phyloP scores from a whole-genome alignment of 495 filamentous ascomycete species.

The Oidiodendron maius region DNA sequence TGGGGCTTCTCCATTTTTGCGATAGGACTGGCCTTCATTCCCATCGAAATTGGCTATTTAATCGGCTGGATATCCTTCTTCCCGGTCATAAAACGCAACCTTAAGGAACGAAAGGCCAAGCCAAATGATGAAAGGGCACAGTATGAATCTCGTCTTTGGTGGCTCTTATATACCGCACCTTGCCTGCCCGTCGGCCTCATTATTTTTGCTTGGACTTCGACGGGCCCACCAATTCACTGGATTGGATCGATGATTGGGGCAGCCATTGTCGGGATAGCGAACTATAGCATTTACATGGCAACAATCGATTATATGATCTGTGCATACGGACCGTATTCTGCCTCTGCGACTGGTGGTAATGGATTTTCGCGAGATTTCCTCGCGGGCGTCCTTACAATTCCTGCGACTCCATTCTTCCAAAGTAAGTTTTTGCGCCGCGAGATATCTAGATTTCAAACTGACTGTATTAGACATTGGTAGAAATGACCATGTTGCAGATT shows the following conservation, averaged over 20 bases:
- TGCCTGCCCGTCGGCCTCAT: conserved; percentile 62
- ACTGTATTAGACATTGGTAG: conserved; percentile 46
- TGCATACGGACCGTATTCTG: conserved; percentile 70
- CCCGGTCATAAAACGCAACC: conserved; percentile 54
- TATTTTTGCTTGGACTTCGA: conserved; percentile 62
- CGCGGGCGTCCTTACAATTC: conserved; percentile 70
- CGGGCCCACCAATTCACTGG: conserved; percentile 59
- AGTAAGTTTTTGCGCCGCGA: conserved; percentile 9
- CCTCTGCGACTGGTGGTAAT: conserved; percentile 72
- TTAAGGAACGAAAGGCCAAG: conserved; percentile 40
- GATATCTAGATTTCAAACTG: not conserved
- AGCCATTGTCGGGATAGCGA: conserved; percentile 60
- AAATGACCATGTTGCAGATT: conserved; percentile 54
- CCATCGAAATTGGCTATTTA: conserved; percentile 60
- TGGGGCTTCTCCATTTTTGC: conserved; percentile 53
- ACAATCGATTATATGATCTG: conserved; percentile 86
- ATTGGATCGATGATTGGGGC: conserved; percentile 53
- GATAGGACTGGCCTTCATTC: conserved; percentile 56
- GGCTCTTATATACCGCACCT: conserved; percentile 57
- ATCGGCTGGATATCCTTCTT: conserved; percentile 59
- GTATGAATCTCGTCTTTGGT: conserved; percentile 50
- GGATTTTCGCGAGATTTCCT: conserved; percentile 71
- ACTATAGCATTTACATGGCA: conserved; percentile 72
- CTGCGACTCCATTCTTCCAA: conserved; percentile 63
- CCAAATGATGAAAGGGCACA: conserved; percentile 55